These are phyloP conservation scores for Trametes sp. DNA, from an alignment of 1,284 basidiomycete species.

Conservation along the genomic window DNA sequence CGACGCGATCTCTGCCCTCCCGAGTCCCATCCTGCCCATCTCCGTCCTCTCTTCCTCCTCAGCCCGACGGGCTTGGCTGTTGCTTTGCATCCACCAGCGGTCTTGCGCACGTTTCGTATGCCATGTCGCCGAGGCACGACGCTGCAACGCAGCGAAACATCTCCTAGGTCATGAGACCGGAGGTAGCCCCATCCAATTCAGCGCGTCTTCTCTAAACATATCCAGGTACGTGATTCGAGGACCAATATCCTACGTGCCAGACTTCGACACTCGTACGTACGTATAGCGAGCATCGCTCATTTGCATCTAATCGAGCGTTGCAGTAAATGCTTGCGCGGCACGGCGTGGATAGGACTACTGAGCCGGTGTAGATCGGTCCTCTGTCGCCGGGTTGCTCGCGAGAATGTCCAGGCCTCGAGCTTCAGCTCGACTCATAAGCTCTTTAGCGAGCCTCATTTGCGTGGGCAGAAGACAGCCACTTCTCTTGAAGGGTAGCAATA, in stretches of 20 bases:
- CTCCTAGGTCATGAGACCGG: conserved; percentile 2
- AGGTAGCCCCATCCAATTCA: conserved; percentile 4
- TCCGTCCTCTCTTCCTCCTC: conserved; percentile 4
- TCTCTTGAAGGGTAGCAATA: too few relatives aligned
- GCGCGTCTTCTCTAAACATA: conserved; percentile 4
- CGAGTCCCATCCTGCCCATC: conserved; percentile 3
- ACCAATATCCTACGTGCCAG: neutral
- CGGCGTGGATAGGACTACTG: neutral
- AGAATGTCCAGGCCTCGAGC: neutral
- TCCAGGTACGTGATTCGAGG: conserved; percentile 9
- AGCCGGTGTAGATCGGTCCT: neutral
- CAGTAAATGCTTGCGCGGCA: neutral
- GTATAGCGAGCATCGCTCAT: neutral
- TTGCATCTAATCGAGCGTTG: neutral
- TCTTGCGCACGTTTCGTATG: neutral
- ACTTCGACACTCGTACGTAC: too few relatives aligned
- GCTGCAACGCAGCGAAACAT: neutral
- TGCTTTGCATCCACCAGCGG: neutral
- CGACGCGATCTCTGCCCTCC: conserved; percentile 8
- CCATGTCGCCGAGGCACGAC: neutral
- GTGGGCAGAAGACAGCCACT: too few relatives aligned
- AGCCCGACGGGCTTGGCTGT: conserved; percentile 1
- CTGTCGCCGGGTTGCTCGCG: neutral
- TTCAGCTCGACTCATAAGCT: too few relatives aligned
- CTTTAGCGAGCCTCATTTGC: too few relatives aligned